A percentile compares a stretch with the other conserved stretches of the same genome.
Conservation (phyloP, 2,329 filamentous ascomycete genomes). For the Aspergillus costaricaensis region DNA sequence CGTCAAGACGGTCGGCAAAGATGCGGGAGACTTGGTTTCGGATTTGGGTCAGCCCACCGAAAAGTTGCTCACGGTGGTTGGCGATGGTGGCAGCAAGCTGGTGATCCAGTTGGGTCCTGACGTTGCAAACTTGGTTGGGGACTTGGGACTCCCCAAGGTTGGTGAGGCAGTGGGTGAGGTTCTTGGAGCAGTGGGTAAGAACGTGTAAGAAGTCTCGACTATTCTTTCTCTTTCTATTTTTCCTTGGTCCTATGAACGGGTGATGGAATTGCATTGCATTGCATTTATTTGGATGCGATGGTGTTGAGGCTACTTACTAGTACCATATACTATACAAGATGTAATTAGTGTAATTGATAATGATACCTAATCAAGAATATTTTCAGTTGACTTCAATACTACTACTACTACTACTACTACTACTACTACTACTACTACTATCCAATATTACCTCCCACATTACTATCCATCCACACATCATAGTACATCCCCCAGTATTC, state of each 20-base stretch:
- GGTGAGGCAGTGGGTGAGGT: conserved; percentile 4
- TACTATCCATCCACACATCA: neutral
- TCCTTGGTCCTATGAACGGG: neutral
- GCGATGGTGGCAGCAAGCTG: conserved; percentile 23
- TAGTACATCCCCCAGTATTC: too few species aligned
- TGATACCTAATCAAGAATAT: neutral
- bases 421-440: too few species aligned
- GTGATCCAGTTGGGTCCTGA: conserved; percentile 27
- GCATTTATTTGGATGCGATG: too few species aligned
- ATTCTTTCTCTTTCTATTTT: neutral
- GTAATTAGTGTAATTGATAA: neutral
- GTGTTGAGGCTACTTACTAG: neutral
- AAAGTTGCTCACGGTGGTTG: conserved; percentile 28
- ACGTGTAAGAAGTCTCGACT: conserved; percentile 6
- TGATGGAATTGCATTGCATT: too few species aligned
- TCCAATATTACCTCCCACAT: neutral
- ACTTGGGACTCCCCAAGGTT: neutral
- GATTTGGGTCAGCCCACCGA: conserved; percentile 22
- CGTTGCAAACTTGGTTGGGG: conserved; percentile 20
- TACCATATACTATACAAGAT: neutral
- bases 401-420: too few species aligned
- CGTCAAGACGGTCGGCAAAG: conserved; percentile 18
- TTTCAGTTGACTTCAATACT: too few species aligned
- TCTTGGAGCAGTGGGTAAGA: conserved; percentile 1
- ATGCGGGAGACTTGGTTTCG: conserved; percentile 22